Evolutionary conservation across 2,329 filamentous ascomycete genomes (phyloP).

Genomic region (Geosmithia morbida): DNA sequence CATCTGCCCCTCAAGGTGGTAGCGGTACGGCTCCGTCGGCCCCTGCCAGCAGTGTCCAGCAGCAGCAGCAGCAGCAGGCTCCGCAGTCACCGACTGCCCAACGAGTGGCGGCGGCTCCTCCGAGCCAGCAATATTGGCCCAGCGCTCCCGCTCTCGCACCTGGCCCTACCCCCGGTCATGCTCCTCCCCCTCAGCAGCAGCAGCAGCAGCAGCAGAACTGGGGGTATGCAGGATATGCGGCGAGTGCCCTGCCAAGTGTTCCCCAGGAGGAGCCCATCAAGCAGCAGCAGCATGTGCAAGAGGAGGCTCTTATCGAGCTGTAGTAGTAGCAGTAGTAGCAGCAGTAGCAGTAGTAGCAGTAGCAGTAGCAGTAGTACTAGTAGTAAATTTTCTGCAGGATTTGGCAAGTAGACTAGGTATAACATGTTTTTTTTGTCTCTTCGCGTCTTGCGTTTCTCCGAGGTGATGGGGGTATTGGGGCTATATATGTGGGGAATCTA

Average conservation of each 20-base stretch:
- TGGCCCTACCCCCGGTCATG: too few species aligned
- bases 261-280: conserved; percentile 28
- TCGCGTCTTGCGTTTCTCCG: too few species aligned
- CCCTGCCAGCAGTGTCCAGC: conserved; percentile 8
- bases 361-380: too few species aligned
- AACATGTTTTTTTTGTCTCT: too few species aligned
- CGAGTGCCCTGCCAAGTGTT: conserved; percentile 50
- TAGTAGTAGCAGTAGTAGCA: too few species aligned
- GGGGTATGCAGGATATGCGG: conserved; percentile 35
- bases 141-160: not conserved
- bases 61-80: too few species aligned
- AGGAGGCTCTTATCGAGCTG: conserved; percentile 72
- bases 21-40: conserved; percentile 21
- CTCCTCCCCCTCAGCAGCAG: conserved; percentile 6
- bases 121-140: conserved; percentile 12
- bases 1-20: conserved; percentile 20
- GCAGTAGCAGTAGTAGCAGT: too few species aligned
- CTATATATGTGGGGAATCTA: too few species aligned
- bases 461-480: too few species aligned
- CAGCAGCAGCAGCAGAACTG: conserved; percentile 15
- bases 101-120: too few species aligned
- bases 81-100: conserved; percentile 10
- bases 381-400: too few species aligned
- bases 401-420: too few species aligned
- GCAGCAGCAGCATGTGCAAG: conserved; percentile 40